Conservation (phyloP, 352 stramenopile species). For the Globisporangium heterothallicum region DNA sequence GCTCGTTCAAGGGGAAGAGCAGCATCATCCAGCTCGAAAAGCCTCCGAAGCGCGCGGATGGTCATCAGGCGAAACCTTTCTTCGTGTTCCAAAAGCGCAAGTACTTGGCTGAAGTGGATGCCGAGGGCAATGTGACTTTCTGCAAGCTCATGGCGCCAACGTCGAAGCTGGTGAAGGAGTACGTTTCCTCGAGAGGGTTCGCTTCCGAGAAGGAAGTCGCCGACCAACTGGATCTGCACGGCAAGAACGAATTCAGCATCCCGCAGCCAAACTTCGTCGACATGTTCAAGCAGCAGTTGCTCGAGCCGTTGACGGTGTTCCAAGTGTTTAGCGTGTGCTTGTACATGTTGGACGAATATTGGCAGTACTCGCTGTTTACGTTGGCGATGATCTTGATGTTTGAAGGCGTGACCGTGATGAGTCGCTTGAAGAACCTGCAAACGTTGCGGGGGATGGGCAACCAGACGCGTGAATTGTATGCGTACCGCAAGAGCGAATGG, state of each 20-base stretch:
- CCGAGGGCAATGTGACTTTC: constrained; percentile 59
- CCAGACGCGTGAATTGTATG: constrained; percentile 79
- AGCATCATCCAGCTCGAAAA: constrained; percentile 69
- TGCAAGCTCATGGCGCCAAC: constrained; percentile 71
- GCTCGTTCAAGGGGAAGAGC: constrained; percentile 86
- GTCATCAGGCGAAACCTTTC: constrained; percentile 39
- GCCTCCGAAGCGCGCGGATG: constrained; percentile 25
- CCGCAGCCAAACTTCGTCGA: constrained; percentile 93
- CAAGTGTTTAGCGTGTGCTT: constrained; percentile 98
- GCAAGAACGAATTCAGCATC: constrained; percentile 94
- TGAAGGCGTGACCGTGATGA: constrained; percentile 94
- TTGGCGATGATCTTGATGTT: constrained; percentile 98
- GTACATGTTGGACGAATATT: constrained; percentile 99
- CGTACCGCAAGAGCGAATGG: constrained; percentile 90
- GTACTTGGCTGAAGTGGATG: constrained; percentile 66
- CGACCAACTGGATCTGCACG: constrained; percentile 60
- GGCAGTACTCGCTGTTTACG: constrained; percentile 99
- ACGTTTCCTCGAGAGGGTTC: constrained; percentile 48
- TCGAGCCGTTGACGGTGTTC: constrained; percentile 99
- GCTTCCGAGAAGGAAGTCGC: constrained; percentile 34
- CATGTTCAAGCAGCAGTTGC: constrained; percentile 95
- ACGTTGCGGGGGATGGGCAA: constrained; percentile 93
- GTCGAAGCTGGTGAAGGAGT: constrained; percentile 55
- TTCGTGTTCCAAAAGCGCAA: constrained; percentile 90
- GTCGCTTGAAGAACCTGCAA: constrained; percentile 94